Base-by-base conservation (phyloP, 2,329 filamentous ascomycete species). In the Phaeosphaeriaceae sp. region DNA sequence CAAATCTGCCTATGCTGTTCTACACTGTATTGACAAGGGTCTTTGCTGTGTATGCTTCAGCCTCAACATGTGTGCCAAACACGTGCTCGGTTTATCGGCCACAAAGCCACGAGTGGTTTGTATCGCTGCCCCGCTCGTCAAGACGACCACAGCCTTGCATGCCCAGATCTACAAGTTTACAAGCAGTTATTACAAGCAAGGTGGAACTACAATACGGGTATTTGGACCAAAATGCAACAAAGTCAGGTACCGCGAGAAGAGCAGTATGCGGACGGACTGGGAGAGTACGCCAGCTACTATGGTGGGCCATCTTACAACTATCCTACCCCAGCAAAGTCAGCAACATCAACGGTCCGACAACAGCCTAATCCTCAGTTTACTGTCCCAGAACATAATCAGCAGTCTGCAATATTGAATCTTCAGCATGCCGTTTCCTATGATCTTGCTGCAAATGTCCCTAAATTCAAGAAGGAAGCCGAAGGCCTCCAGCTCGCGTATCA, bases 361-460 rank as follows among this genome's bases (percentile, higher is more conserved):
- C 20, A 42, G 29, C 30, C 41, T 21, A 29, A 30, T 11, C 26
- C 43, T 29, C 35, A 30, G 35, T 29, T 20, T 39, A 26, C 6
- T 16, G 29, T 16, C 7, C 12, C 18, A 11, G 17, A 17, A 17
- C 17, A 26, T 15, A 26, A 26, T 11, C 32, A 36, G 23, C 35
- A 34, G 17, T 34, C 43, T 16, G 36, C 36, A 33, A 16, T 18
- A 6, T 18, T 18, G 8, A 40, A 28, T 26, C 30, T 46, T 16
- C 43, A 46, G 18, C 28, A 46, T 34, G 35, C 43, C 17, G 41
- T 46, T 18, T 46, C 56, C 12, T 55, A 59, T 36, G 43, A 57
- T 12, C 30, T 52, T 15, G 49, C 56, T 41, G 46, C 50, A 11
- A 53, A 46, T 16, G 39, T 41, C 7, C 50, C 51, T 23, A 29